Conservation (phyloP, 2,329 filamentous ascomycete species). For the Trichoderma atrobrunneum region DNA sequence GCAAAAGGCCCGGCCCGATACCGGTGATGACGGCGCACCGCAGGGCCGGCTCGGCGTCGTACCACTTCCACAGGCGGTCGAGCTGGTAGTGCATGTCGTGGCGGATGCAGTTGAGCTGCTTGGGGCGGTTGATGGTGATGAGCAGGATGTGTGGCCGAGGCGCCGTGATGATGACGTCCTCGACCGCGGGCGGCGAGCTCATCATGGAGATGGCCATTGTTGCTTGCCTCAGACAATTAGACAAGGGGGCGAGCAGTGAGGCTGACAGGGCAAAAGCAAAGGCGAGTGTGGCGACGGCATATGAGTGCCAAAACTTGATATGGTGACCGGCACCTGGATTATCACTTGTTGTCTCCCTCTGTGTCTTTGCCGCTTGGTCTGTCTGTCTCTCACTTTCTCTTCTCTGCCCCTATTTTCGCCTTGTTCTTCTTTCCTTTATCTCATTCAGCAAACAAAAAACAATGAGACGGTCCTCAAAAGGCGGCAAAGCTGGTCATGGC, state of each 20-base stretch:
- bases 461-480: background rate
- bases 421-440: background rate
- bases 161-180: conserved; percentile 45
- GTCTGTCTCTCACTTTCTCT: background rate
- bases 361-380: background rate
- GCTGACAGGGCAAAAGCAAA: background rate
- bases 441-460: background rate
- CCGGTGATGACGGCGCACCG: conserved; percentile 63
- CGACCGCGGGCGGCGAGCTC: conserved; percentile 41
- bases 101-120: conserved; percentile 57
- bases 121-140: conserved; percentile 58
- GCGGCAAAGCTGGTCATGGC: background rate
- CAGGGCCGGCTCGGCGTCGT: conserved; percentile 58
- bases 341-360: background rate
- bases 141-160: conserved; percentile 55
- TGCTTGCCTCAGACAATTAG: background rate
- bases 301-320: background rate
- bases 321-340: background rate
- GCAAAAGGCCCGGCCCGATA: conserved; percentile 61
- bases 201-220: conserved; percentile 27
- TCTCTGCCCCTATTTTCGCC: background rate
- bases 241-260: background rate
- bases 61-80: conserved; percentile 54
- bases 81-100: conserved; percentile 48
- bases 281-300: background rate